phyloP scores from a whole-genome alignment of 2,329 filamentous ascomycete species.

The Aspergillus latus region DNA sequence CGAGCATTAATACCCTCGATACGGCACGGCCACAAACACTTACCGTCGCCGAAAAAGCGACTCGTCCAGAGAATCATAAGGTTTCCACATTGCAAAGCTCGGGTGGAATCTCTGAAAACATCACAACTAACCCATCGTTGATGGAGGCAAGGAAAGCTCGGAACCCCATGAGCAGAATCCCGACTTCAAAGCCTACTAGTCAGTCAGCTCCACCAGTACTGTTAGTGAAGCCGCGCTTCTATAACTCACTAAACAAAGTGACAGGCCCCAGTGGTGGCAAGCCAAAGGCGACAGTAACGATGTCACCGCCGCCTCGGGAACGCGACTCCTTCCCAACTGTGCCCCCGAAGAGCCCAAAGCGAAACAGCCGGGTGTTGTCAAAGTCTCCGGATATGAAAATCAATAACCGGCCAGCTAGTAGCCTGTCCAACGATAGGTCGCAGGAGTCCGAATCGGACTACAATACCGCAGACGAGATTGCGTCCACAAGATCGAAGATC shows the following conservation, averaged over 20 bases:
- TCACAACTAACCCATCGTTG: background rate
- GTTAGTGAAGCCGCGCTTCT: slow-evolving; percentile 12
- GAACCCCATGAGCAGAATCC: background rate
- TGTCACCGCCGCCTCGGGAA: background rate
- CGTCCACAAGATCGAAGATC: slow-evolving; percentile 5
- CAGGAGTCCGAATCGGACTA: slow-evolving; percentile 29
- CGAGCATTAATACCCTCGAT: background rate
- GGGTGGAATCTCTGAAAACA: background rate
- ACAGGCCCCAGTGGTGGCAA: background rate
- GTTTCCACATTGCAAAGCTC: background rate
- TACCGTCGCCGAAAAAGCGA: background rate
- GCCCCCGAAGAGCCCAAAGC: slow-evolving; percentile 1
- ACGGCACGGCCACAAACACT: background rate
- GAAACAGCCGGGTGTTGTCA: background rate
- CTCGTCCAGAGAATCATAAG: background rate
- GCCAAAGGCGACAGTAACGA: background rate
- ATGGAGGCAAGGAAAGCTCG: background rate
- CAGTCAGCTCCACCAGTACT: slow-evolving; percentile 6
- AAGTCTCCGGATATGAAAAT: background rate
- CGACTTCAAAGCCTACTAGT: slow-evolving; percentile 8
- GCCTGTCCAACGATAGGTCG: slow-evolving; percentile 20
- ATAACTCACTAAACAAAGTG: slow-evolving; percentile 10
- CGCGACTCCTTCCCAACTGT: background rate
- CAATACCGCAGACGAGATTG: slow-evolving; percentile 33
- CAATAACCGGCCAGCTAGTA: slow-evolving; percentile 7